Base-by-base conservation (phyloP, 352 stramenopile genomes). In the Phytophthora lateralis region DNA sequence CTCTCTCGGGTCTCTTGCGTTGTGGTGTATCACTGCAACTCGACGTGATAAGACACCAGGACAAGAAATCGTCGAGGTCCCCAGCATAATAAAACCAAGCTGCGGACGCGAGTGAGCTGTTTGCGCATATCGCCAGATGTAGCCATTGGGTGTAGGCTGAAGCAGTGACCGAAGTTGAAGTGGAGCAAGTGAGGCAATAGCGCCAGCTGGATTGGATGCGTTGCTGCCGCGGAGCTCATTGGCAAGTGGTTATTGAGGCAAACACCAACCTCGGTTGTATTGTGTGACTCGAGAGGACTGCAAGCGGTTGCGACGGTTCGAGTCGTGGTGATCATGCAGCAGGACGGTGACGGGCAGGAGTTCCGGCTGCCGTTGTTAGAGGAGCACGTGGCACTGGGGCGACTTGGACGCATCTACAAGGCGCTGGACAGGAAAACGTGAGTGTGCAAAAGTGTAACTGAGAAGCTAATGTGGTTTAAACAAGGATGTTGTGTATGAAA, bases 371-470 rank as follows among this genome's bases (percentile, higher is more conserved):
- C 65, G 11, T 15, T 71, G n/a, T 17, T 30, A 1, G 54, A 20
- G 2, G 61, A 76, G n/a, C 62, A 52, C n/a, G 39, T 78, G 2
- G 69, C 71, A 1, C 20, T 66, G 4, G 75, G 75, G 7, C 58
- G 75, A 0, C 69, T 83, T 18, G 75, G 75, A 3, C 44, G 43
- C 27, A 73, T 83, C 60, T 76, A 73, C 66, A 68, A 65, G 14
- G 66, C 75, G 26, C 50, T 83, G 37, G 54, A 71, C 10, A 62
- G 21, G n/a, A 59, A 57, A 52, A 74, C 55, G 65, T 80, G 52
- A 6, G 62, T 60, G 35, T n/a, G 14, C 6, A 41, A 39, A 39
- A 8, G 35, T 41, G 30, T 9, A 37, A 41, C 14, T 41, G 35
- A 14, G 6, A 41, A 8, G 14, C 14, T 41, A 43, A 27, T 27